Base-by-base conservation (phyloP, 73 alveolate species). In the Effrenium voratum region DNA sequence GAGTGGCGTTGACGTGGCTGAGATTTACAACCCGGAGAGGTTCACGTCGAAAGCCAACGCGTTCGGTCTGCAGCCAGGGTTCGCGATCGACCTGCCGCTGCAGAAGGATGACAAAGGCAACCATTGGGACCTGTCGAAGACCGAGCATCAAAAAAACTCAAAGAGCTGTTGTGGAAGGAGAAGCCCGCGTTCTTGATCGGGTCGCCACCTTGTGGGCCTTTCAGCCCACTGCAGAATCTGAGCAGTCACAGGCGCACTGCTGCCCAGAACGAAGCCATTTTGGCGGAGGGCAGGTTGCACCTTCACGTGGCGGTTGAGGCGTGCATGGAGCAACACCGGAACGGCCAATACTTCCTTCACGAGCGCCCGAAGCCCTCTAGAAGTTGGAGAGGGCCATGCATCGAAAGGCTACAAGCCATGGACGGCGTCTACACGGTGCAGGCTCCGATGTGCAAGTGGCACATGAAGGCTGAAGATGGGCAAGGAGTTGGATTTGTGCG, bases 1-100 rank as follows among this genome's bases (percentile, higher is more conserved):
- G 57, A 2, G 30, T 3, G 52, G 38, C 41, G 5, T 38, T 30
- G 95, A 59, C 46, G 50, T 60, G 4, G 84, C 95, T 6, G 85
- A 84, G 60, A 57, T 84, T 26, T 84, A 36, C 81, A 84, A 28
- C 36, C 93, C 95, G 22, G 73, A 43, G 52, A 43, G 95, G 36
- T 66, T 87, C 40, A 26, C 41, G n/a, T 26, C 49, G 19, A 5
- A 66, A 43, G 50, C 73, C 40, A 63, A 63, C n/a, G 70, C 5
- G 32, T 66, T 87, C 36, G 95, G 95, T 0, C 40, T 87, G 19
- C 26, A 55, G 2, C 60, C 84, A 0, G 95, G 95, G 0, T 66
- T 87, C 44, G 83, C 85, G 30, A 66, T 87, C 26, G 95, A 87
- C 72, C 49, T 87, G 40, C 1, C 36, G 13, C 59, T 55, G 19